Conservation (phyloP, 2,329 filamentous ascomycete genomes). For the Neofusicoccum umdonicola region DNA sequence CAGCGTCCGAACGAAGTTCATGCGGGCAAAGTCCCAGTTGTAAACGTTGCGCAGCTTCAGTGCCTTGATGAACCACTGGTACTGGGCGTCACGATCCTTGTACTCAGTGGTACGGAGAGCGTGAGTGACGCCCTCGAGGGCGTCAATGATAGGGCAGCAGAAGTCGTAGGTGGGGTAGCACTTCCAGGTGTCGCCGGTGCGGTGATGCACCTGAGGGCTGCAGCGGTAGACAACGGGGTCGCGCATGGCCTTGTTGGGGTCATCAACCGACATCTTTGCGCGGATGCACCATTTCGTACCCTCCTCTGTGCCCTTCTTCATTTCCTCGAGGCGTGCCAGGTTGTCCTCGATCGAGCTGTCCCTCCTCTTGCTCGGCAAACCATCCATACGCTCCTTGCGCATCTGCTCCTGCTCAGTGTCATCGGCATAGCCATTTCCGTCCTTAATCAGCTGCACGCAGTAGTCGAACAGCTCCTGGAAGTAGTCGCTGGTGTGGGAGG, state of each 20-base stretch:
- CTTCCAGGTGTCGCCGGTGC: slow-evolving; percentile 77
- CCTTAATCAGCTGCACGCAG: slow-evolving; percentile 78
- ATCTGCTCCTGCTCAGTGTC: slow-evolving; percentile 89
- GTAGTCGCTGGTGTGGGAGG: slow-evolving; percentile 92
- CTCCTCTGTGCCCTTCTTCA: slow-evolving; percentile 80
- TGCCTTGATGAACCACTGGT: slow-evolving; percentile 79
- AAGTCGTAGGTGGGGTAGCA: slow-evolving; percentile 88
- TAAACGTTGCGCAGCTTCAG: slow-evolving; percentile 72
- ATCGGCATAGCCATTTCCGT: slow-evolving; percentile 88
- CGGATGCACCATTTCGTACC: slow-evolving; percentile 87
- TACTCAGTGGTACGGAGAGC: slow-evolving; percentile 83
- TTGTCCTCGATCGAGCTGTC: slow-evolving; percentile 80
- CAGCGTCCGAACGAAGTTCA: slow-evolving; percentile 82
- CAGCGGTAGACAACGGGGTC: slow-evolving; percentile 98
- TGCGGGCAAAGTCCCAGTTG: slow-evolving; percentile 81
- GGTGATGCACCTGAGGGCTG: slow-evolving; percentile 72
- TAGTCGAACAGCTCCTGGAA: slow-evolving; percentile 89
- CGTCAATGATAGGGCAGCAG: slow-evolving; percentile 78
- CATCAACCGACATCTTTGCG: slow-evolving; percentile 87
- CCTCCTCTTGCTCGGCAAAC: slow-evolving; percentile 76
- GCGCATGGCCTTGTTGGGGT: slow-evolving; percentile 91
- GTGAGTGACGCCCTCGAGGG: slow-evolving; percentile 78
- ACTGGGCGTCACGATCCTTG: slow-evolving; percentile 81
- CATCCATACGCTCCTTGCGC: slow-evolving; percentile 79
- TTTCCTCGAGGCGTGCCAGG: slow-evolving; percentile 82